Evolutionary conservation across 305 asterid species (phyloP).

Genomic region (Fraxinus platypoda): DNA sequence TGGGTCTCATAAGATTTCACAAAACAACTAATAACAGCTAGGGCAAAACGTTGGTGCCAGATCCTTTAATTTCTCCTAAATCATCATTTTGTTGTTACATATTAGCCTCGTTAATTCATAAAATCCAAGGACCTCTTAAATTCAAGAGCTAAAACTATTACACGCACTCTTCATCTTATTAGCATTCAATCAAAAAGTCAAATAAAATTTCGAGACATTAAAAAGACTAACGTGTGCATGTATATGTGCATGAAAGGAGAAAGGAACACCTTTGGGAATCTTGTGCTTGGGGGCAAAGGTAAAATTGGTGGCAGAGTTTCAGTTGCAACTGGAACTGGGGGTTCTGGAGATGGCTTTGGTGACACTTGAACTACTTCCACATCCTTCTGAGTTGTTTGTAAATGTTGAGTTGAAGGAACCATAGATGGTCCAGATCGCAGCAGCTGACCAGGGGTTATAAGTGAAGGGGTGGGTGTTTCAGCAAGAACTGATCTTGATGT

Average conservation of each 20-base stretch:
- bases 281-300: constrained; percentile 65
- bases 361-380: constrained; percentile 84
- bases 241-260: neutral
- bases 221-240: neutral
- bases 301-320: constrained; percentile 90
- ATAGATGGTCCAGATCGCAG: constrained; percentile 53
- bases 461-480: constrained; percentile 56
- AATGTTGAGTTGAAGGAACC: constrained; percentile 43
- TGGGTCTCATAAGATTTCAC: neutral
- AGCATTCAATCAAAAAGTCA: neutral
- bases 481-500: constrained; percentile 43
- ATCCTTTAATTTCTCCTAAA: neutral
- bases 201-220: neutral
- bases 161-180: neutral
- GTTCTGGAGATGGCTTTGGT: constrained; percentile 44
- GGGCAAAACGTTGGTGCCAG: neutral
- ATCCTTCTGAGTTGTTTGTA: constrained; percentile 69
- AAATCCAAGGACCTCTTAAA: neutral
- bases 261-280: constrained; percentile 51
- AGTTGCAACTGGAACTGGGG: constrained; percentile 33
- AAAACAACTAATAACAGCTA: neutral
- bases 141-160: neutral
- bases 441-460: constrained; percentile 88
- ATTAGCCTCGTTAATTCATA: neutral
- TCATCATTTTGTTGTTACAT: neutral